Base-by-base conservation (phyloP, 495 filamentous ascomycete species). In the Hapsidospora chrysogenum region DNA sequence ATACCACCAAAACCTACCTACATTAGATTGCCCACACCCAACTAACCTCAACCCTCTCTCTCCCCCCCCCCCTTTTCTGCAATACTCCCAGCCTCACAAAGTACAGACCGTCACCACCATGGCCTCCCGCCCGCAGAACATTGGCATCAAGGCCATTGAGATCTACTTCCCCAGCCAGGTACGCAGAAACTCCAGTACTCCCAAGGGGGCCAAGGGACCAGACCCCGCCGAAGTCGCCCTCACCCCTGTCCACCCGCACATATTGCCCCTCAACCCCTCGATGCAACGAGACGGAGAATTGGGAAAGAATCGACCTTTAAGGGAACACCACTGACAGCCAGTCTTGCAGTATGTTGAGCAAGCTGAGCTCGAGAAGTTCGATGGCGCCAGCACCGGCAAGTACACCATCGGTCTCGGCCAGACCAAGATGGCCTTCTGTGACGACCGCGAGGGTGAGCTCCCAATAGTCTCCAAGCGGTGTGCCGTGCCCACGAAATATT, bases 341-440 rank as follows among this genome's bases (percentile, higher is more conserved):
- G 42, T 21, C 28, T 33, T 37, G 15, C 50, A 96, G 89, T 97
- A 89, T 58, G 87, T 97, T 47, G 85, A 95, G 58, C 89, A 97
- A 69, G 50, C 72, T 36, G 86, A 95, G 51, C 72, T 97, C 38
- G 89, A 97, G 61, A 92, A 93, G 68, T 87, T 93, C 68, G 89
- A 97, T 76, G 89, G 86, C 57, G 92, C 94, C 44, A 75, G 74
- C 49, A 54, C 72, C 32, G 89, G 89, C 43, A 97, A 97, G 59
- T 97, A 97, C 70, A 97, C 89, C 45, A 97, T 97, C 62, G 89
- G 89, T 66, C 80, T 97, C 34, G 89, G 89, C 47, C 89, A 96
- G 76, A 96, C 87, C 45, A 94, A 89, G 64, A 97, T 97, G 89
- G 86, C 80, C 72, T 97, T 97, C 69, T 96, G 92, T 56, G 89